These are phyloP conservation scores for Curvularia hawaiiensis DNA, from an alignment of 2,329 filamentous ascomycete species.

Conservation along the genomic window DNA sequence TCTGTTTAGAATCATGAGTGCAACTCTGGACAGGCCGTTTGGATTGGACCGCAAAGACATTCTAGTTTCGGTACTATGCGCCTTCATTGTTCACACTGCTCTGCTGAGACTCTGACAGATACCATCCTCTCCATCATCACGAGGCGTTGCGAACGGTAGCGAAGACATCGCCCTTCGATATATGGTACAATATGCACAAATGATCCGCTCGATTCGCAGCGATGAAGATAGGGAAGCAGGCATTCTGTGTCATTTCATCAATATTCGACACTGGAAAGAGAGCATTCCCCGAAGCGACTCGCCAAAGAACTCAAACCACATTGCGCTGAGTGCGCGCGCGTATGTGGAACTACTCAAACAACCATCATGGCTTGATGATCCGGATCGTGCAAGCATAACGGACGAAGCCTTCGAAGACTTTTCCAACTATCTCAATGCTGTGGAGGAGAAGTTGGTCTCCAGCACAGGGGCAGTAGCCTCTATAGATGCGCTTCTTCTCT, in stretches of 20 bases:
- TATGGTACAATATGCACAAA: neutral
- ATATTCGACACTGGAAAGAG: neutral
- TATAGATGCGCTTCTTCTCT: neutral
- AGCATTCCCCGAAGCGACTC: neutral
- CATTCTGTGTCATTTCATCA: neutral
- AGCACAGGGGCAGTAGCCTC: neutral
- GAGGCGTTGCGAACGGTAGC: neutral
- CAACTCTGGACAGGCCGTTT: constrained; percentile 16
- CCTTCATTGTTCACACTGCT: neutral
- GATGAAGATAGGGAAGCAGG: neutral
- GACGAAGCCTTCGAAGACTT: neutral
- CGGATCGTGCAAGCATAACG: neutral
- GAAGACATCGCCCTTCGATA: neutral
- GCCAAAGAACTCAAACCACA: neutral
- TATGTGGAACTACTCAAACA: neutral
- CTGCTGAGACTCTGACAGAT: neutral
- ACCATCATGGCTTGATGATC: neutral
- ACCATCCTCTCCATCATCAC: neutral
- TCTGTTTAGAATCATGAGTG: constrained; percentile 3
- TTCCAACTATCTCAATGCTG: neutral
- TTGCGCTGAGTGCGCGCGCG: neutral
- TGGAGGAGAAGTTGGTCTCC: neutral
- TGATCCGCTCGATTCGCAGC: neutral
- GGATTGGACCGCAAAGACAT: neutral
- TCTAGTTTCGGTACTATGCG: neutral